Percentiles rank a stretch among this genome's conserved stretches.
These are phyloP conservation scores for Patellaria atrata DNA, from an alignment of 495 filamentous ascomycete genomes.

Conservation along the genomic window DNA sequence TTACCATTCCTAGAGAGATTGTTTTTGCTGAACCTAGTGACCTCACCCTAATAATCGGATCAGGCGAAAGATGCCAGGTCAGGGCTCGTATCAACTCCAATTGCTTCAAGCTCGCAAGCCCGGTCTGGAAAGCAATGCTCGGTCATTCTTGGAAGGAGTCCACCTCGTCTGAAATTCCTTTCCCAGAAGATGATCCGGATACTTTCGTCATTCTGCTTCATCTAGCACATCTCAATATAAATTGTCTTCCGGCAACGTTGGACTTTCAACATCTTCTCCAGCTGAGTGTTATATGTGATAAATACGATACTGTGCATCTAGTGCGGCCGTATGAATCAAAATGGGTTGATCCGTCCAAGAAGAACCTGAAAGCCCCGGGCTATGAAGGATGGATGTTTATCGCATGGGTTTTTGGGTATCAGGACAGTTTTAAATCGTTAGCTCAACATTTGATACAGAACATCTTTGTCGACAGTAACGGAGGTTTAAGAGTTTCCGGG, in stretches of 20 bases:
- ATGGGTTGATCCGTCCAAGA: neutral
- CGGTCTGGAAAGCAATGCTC: slow-evolving; percentile 4
- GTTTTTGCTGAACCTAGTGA: too few species aligned
- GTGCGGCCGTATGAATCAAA: slow-evolving; percentile 1
- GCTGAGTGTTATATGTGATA: slow-evolving; percentile 1
- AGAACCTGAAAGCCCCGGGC: neutral
- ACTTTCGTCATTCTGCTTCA: slow-evolving; percentile 6
- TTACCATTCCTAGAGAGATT: too few species aligned
- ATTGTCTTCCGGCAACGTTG: neutral
- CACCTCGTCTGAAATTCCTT: neutral
- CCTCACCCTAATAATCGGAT: too few species aligned
- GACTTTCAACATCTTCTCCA: slow-evolving; percentile 5
- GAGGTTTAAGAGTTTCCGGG: too few species aligned
- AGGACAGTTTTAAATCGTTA: slow-evolving; percentile 6
- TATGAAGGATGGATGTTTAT: slow-evolving; percentile 8
- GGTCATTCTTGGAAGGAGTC: neutral
- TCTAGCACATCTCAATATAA: slow-evolving; percentile 6
- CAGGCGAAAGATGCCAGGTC: too few species aligned
- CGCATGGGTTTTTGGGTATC: slow-evolving; percentile 10
- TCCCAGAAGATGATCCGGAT: slow-evolving; percentile 6
- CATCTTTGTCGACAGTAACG: too few species aligned
- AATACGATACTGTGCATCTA: slow-evolving; percentile 4
- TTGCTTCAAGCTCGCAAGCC: neutral
- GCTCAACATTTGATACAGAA: slow-evolving; percentile 2
- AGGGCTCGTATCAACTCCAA: neutral